Percentiles rank a stretch among this genome's conserved stretches.
phyloP scores from a whole-genome alignment of 1,284 basidiomycete species.

The Hypsizygus ulmarius region DNA sequence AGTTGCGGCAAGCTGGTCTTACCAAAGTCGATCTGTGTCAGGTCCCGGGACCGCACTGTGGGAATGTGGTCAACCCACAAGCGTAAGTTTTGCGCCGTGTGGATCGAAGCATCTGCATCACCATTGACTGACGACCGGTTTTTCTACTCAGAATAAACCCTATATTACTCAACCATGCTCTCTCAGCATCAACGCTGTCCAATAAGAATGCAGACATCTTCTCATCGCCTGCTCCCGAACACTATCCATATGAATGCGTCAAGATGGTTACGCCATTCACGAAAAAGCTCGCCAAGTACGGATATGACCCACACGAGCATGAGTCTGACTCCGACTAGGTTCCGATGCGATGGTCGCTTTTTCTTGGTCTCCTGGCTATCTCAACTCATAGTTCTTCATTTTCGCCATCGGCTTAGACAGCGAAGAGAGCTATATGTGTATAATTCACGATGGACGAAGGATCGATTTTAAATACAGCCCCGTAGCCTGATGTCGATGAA shows the following conservation, averaged over 20 bases:
- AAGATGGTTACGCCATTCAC: slow-evolving; percentile 23
- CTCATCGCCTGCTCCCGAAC: not conserved
- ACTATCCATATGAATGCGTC: slow-evolving; percentile 6
- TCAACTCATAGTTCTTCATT: too few relatives aligned
- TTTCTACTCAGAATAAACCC: slow-evolving; percentile 22
- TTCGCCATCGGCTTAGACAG: too few relatives aligned
- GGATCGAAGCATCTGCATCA: not conserved
- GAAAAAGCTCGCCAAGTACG: slow-evolving; percentile 16
- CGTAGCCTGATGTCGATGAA: too few relatives aligned
- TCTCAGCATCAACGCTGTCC: slow-evolving; percentile 8
- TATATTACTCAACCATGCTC: slow-evolving; percentile 24
- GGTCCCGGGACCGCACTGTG: slow-evolving; percentile 32
- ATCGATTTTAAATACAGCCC: too few relatives aligned
- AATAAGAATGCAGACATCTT: not conserved
- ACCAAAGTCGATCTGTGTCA: slow-evolving; percentile 20
- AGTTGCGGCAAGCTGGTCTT: slow-evolving; percentile 22
- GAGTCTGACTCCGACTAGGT: slow-evolving; percentile 16
- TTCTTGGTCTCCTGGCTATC: not conserved
- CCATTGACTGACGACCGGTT: not conserved
- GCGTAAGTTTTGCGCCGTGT: slow-evolving; percentile 16
- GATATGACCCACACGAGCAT: slow-evolving; percentile 21
- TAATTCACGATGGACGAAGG: too few relatives aligned
- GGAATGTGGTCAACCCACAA: slow-evolving; percentile 26
- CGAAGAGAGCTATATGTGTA: too few relatives aligned
- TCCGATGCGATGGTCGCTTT: not conserved